Evolutionary conservation across 2,329 filamentous ascomycete species (phyloP).

Genomic region (Xylaria sp.): DNA sequence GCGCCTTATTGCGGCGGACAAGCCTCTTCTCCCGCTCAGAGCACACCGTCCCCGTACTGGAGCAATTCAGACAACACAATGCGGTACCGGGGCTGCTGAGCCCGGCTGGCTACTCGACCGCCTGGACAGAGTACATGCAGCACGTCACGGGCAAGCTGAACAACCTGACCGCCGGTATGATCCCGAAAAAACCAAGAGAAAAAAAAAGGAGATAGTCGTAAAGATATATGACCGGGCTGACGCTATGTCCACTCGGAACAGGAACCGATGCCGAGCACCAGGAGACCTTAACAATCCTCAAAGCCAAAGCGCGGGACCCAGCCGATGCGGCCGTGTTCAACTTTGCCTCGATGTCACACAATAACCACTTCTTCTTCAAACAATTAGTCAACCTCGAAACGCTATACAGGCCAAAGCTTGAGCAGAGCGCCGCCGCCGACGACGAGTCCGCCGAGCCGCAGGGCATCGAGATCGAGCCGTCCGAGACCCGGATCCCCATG

Average conservation of each 20-base stretch:
- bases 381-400: slow-evolving; percentile 53
- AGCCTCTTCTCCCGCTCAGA: slow-evolving; percentile 54
- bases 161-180: slow-evolving; percentile 74
- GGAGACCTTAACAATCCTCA: slow-evolving; percentile 73
- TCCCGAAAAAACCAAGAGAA: background rate
- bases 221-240: slow-evolving; percentile 1
- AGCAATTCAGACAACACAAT: slow-evolving; percentile 52
- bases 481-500: slow-evolving; percentile 61
- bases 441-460: slow-evolving; percentile 14
- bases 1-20: slow-evolving; percentile 52
- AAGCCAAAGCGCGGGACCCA: slow-evolving; percentile 82
- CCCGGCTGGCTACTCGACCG: slow-evolving; percentile 74
- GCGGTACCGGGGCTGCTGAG: slow-evolving; percentile 78
- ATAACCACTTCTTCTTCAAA: slow-evolving; percentile 87
- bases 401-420: slow-evolving; percentile 15
- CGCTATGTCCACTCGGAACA: slow-evolving; percentile 48
- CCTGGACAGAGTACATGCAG: slow-evolving; percentile 86
- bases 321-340: slow-evolving; percentile 86
- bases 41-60: slow-evolving; percentile 61
- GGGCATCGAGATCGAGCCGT: slow-evolving; percentile 26
- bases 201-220: background rate
- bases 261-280: slow-evolving; percentile 72
- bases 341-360: slow-evolving; percentile 94
- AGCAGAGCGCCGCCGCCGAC: background rate
- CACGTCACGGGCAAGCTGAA: slow-evolving; percentile 82